These are phyloP conservation scores for Hysterium pulicare DNA, from an alignment of 2,329 filamentous ascomycete species.

Conservation along the genomic window DNA sequence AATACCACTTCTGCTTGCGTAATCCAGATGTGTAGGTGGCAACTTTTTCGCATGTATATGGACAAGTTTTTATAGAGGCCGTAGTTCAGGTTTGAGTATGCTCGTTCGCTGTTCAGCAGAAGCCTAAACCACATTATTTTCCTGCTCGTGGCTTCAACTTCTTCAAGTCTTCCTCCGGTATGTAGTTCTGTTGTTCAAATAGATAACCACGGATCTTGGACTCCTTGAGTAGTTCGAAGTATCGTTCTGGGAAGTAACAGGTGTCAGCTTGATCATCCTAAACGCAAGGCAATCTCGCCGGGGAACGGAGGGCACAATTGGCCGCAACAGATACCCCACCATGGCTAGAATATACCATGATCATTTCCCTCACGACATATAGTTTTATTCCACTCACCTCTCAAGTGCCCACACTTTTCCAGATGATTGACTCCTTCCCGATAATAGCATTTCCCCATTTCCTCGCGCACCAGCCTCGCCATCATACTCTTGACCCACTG, in stretches of 20 bases:
- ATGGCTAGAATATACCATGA: neutral
- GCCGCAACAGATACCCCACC: no score
- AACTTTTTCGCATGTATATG: no score
- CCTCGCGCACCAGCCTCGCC: slow-evolving; percentile 75
- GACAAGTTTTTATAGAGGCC: no score
- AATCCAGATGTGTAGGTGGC: no score
- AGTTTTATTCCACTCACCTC: slow-evolving; percentile 65
- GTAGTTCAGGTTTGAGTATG: no score
- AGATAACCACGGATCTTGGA: slow-evolving; percentile 75
- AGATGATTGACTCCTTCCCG: slow-evolving; percentile 82
- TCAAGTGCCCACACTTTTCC: slow-evolving; percentile 77
- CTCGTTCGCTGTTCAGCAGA: no score
- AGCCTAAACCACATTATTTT: neutral
- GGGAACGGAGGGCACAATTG: no score
- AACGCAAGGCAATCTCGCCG: no score
- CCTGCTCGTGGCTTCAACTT: slow-evolving; percentile 33
- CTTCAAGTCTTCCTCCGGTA: no score
- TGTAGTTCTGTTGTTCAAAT: slow-evolving; percentile 76
- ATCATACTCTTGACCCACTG: slow-evolving; percentile 91
- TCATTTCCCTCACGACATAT: neutral
- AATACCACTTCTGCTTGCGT: no score
- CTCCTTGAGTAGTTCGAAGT: slow-evolving; percentile 72
- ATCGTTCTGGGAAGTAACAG: slow-evolving; percentile 64
- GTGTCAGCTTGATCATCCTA: neutral
- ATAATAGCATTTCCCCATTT: slow-evolving; percentile 82